Evolutionary conservation across 495 filamentous ascomycete species (phyloP).

Genomic region (Aspergillus kassunensis): DNA sequence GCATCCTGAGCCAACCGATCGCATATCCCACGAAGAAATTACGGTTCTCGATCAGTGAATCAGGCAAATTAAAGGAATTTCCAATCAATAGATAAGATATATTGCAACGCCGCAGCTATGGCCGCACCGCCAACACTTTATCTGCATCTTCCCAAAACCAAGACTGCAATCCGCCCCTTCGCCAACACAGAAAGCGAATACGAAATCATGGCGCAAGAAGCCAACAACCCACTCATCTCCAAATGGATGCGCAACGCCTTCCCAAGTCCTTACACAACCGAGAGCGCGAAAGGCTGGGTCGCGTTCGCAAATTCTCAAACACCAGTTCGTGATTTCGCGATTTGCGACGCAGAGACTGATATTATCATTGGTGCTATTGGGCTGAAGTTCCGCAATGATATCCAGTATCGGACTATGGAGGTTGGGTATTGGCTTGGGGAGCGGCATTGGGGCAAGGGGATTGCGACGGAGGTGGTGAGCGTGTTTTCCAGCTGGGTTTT

Average conservation of each 20-base stretch:
- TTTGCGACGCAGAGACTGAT: not conserved
- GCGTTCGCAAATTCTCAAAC: not conserved
- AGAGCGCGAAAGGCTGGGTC: not conserved
- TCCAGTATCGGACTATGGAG: constrained; percentile 6
- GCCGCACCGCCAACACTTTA: not conserved
- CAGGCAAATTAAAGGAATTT: too few species aligned
- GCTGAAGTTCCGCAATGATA: not conserved
- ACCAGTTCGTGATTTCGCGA: not conserved
- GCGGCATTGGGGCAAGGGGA: constrained; percentile 9
- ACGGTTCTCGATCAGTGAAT: too few species aligned
- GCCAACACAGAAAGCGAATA: not conserved
- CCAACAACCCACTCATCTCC: constrained; percentile 8
- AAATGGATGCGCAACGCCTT: constrained; percentile 10
- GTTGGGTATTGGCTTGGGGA: constrained; percentile 12
- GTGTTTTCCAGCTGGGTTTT: constrained; percentile 2
- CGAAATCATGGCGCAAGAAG: not conserved
- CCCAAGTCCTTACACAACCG: constrained; percentile 1
- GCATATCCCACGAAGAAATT: too few species aligned
- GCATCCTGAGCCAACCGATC: too few species aligned
- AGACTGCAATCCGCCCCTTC: constrained; percentile 3
- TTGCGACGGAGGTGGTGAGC: constrained; percentile 4
- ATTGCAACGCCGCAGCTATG: too few species aligned
- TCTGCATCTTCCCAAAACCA: not conserved
- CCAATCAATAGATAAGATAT: too few species aligned
- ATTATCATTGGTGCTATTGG: constrained; percentile 5